Conservation (phyloP, 2,329 filamentous ascomycete species). For the Periconia digitata region DNA sequence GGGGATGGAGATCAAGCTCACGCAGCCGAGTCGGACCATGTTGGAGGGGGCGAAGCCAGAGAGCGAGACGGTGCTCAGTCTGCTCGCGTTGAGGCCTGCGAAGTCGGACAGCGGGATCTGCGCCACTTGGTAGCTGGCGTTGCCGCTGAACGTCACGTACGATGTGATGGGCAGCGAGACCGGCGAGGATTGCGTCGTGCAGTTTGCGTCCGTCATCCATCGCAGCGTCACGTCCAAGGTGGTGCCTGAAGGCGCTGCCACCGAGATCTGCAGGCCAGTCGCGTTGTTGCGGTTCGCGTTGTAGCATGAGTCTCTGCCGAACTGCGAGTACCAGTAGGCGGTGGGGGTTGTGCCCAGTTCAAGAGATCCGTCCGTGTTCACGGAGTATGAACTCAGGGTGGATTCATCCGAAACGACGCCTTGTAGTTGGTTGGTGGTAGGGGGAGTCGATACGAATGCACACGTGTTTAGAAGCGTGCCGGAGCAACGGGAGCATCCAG, state of each 20-base stretch:
- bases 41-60: slow-evolving; percentile 6
- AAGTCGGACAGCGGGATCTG: slow-evolving; percentile 9
- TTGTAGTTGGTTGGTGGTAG: slow-evolving; percentile 1
- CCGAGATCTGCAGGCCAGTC: slow-evolving; percentile 7
- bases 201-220: slow-evolving; percentile 7
- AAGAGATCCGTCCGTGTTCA: slow-evolving; percentile 6
- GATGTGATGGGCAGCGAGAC: slow-evolving; percentile 8
- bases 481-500: slow-evolving; percentile 2
- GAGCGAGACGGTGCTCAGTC: slow-evolving; percentile 7
- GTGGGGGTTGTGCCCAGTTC: neutral
- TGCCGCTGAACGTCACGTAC: slow-evolving; percentile 6
- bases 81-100: slow-evolving; percentile 8
- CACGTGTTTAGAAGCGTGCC: slow-evolving; percentile 5
- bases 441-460: neutral
- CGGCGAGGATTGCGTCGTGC: slow-evolving; percentile 1
- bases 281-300: slow-evolving; percentile 8
- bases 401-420: slow-evolving; percentile 3
- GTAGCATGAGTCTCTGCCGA: slow-evolving; percentile 9
- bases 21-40: slow-evolving; percentile 7
- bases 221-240: slow-evolving; percentile 6
- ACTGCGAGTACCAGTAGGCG: slow-evolving; percentile 11
- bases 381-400: slow-evolving; percentile 3
- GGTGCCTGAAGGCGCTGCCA: slow-evolving; percentile 6
- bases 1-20: slow-evolving; percentile 3
- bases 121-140: slow-evolving; percentile 6